Percentiles rank a stretch among this genome's conserved stretches.
phyloP scores from a whole-genome alignment of 768 basidiomycete genomes.

The Hortiboletus flavorubellus region DNA sequence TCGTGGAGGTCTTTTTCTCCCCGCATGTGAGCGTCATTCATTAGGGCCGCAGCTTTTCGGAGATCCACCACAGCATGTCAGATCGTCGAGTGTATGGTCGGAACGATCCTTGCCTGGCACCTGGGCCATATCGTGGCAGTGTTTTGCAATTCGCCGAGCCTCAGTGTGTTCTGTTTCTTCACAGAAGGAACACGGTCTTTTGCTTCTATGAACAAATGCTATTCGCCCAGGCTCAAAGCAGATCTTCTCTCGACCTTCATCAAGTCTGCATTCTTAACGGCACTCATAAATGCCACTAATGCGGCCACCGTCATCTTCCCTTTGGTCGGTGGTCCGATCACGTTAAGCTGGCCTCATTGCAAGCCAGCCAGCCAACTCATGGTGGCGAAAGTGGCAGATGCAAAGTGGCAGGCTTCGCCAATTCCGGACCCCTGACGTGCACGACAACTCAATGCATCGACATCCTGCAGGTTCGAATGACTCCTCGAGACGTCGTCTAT shows the following conservation, averaged over 20 bases:
- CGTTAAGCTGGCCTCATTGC: constrained; percentile 15
- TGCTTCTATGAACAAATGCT: background rate
- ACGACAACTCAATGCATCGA: constrained; percentile 3
- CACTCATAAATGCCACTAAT: constrained; percentile 4
- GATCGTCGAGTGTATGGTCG: background rate
- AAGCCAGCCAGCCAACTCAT: constrained; percentile 10
- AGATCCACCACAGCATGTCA: background rate
- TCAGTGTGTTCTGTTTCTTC: constrained; percentile 1
- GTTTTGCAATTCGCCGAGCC: background rate
- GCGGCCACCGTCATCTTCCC: constrained; percentile 2
- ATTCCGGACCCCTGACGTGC: background rate
- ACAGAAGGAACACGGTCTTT: constrained; percentile 1
- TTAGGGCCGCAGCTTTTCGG: background rate
- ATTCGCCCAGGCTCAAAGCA: background rate
- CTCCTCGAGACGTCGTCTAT: constrained; percentile 41
- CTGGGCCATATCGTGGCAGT: background rate
- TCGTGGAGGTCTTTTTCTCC: background rate
- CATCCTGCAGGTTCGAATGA: constrained; percentile 12
- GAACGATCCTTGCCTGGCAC: background rate
- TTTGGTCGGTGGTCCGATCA: constrained; percentile 3
- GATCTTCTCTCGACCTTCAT: constrained; percentile 16
- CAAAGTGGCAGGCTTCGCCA: constrained; percentile 9
- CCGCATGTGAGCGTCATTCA: background rate
- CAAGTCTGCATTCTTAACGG: constrained; percentile 1
- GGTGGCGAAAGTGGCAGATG: constrained; percentile 10